Evolutionary conservation across 1,284 basidiomycete species (phyloP).

Genomic region (Stygiomarasmius scandens): DNA sequence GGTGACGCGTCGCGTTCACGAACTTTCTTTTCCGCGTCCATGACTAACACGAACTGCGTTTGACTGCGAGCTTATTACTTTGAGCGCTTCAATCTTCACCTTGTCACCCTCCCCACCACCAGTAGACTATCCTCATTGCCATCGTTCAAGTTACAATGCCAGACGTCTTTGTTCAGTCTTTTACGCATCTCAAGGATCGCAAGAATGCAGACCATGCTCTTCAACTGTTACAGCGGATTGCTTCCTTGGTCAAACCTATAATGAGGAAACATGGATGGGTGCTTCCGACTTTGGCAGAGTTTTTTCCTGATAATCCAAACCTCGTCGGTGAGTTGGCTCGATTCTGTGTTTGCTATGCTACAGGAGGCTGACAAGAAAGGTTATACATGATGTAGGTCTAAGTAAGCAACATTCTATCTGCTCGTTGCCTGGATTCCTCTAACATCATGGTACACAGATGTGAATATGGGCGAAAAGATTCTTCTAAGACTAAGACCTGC

Average conservation of each 20-base stretch:
- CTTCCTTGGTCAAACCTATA: conserved; percentile 85
- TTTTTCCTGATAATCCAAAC: conserved; percentile 76
- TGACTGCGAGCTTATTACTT: too few species aligned
- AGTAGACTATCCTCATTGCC: not conserved
- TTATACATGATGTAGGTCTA: conserved; percentile 27
- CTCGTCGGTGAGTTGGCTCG: conserved; percentile 62
- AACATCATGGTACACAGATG: conserved; percentile 46
- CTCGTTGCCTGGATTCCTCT: not conserved
- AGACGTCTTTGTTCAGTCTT: conserved; percentile 54
- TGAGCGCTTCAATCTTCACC: too few species aligned
- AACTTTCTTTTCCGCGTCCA: not conserved
- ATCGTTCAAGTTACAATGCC: conserved; percentile 11
- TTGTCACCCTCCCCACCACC: too few species aligned
- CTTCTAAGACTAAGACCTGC: conserved; percentile 77
- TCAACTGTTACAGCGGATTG: conserved; percentile 69
- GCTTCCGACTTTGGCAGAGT: conserved; percentile 82
- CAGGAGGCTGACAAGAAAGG: too few species aligned
- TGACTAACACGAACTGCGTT: not conserved
- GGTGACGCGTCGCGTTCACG: not conserved
- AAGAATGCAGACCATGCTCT: conserved; percentile 65
- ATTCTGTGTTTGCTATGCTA: not conserved
- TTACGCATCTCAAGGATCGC: conserved; percentile 67
- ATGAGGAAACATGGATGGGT: conserved; percentile 84
- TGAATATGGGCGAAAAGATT: conserved; percentile 80
- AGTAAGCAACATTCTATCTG: conserved; percentile 26